Evolutionary conservation across 2,329 filamentous ascomycete species (phyloP), one percentile per base, ranked within the genome.

Genomic region (Aspergillus floridensis): DNA sequence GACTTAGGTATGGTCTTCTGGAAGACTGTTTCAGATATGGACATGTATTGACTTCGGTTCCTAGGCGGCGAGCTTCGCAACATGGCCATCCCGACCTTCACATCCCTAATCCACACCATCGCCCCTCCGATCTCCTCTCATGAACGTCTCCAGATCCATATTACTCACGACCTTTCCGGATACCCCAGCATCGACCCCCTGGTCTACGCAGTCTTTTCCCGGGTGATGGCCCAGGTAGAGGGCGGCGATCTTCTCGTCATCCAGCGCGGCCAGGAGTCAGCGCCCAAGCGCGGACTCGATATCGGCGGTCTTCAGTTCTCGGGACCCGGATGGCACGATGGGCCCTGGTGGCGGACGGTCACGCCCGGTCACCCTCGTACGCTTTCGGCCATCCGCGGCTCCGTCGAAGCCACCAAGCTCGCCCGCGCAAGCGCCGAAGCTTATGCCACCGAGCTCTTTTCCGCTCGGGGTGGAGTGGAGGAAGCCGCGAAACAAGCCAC

Each of bases 161-260:
- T 95, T 64, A 96, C 93, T 8, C 95, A 99, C 80, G 95, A 98
- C 75, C 86, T 99, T 48, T 88, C 92, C 66, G 92, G 92, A 67
- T 99, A 99, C 74, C 95, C 95, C 2, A 93, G 92, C 19, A 86
- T 99, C 67, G 93, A 98, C 73, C 92, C 93, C 19, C 84, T 97
- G 57, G 91, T 98, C 68, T 92, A 98, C 77, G 85, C 85, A 59
- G 92, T 95, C 64, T 99, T 99, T 80, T 90, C 90, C 57, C 88
- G 92, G 56, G 93, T 99, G 70, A 99, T 99, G 95, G 86, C 92
- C n/a, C 95, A 99, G 79, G 95, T 99, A 49, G 95, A 99, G 78
- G 95, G 95, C 65, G 95, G 95, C 57, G 95, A 98, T 70, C 83
- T 99, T 19, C 84, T 98, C 56, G 95, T 99, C 57, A 87, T 98